Percentiles rank a stretch among this genome's conserved stretches.
Evolutionary conservation across 441 rosid genomes (phyloP).

Genomic region (Gossypium trilobum): DNA sequence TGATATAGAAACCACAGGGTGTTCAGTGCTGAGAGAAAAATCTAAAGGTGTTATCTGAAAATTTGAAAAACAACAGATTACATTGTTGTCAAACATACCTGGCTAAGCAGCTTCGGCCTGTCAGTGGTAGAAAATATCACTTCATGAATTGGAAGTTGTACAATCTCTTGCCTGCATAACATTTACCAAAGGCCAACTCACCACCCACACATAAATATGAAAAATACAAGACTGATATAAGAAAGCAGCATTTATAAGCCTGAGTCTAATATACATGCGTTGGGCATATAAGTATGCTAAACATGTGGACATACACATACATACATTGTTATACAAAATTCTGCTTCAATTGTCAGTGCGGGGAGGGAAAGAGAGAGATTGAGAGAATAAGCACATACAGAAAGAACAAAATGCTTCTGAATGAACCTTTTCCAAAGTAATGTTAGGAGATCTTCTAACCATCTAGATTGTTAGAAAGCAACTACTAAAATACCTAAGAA

Average conservation of each 20-base stretch:
- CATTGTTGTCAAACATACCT: slow-evolving; percentile 32
- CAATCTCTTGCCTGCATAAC: slow-evolving; percentile 40
- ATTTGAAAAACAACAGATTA: not conserved
- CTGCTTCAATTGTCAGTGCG: not conserved
- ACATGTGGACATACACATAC: not conserved
- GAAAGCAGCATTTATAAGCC: not conserved
- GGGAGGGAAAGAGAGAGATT: not conserved
- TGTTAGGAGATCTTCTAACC: not conserved
- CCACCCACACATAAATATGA: not conserved
- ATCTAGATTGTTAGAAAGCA: not conserved
- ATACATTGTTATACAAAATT: not conserved
- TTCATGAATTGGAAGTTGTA: slow-evolving; percentile 47
- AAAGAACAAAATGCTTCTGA: not conserved
- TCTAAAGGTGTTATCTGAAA: not conserved
- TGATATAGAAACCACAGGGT: not conserved
- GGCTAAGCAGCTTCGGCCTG: slow-evolving; percentile 74
- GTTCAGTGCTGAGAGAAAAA: not conserved
- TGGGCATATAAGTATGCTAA: not conserved
- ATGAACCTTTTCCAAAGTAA: not conserved
- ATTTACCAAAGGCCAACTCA: slow-evolving; percentile 18
- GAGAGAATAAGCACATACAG: not conserved
- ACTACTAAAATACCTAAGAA: not conserved
- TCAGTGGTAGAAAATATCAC: slow-evolving; percentile 63
- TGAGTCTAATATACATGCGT: not conserved
- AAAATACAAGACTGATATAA: not conserved